Evolutionary conservation across 305 asterid species (phyloP).

Genomic region (Fraxinus greggii): DNA sequence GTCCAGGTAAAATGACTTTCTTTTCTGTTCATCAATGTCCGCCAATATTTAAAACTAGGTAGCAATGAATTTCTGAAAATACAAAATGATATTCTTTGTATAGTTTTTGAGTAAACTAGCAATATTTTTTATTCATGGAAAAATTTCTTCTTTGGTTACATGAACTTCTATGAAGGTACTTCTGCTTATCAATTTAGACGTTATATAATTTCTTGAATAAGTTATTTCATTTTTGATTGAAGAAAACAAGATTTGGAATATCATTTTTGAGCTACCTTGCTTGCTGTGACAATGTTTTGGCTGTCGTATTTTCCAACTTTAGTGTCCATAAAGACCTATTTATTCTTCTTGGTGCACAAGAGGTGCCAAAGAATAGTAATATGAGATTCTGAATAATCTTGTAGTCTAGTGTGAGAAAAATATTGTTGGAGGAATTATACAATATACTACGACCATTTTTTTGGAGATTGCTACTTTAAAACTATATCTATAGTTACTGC

Average conservation of each 20-base stretch:
- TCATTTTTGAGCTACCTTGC: not conserved
- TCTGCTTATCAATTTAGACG: not conserved
- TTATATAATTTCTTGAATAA: not conserved
- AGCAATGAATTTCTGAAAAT: not conserved
- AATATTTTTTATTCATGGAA: not conserved
- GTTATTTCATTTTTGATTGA: not conserved
- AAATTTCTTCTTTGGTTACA: not conserved
- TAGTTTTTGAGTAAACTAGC: not conserved
- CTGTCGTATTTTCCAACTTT: not conserved
- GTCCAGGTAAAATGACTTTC: constrained; percentile 44
- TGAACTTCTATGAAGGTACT: not conserved
- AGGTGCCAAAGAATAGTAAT: not conserved
- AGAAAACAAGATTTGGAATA: not conserved
- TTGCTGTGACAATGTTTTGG: not conserved
- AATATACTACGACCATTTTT: not conserved
- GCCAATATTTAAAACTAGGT: not conserved
- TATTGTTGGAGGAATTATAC: not conserved
- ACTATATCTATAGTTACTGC: not conserved
- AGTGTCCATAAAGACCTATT: not conserved
- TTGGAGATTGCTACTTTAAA: not conserved
- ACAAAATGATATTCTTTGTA: not conserved
- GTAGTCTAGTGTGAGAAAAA: not conserved
- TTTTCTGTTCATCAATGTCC: not conserved
- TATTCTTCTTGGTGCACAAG: not conserved
- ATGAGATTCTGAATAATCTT: not conserved